Conservation (phyloP, 2,329 filamentous ascomycete species). For the Alternaria rosae region DNA sequence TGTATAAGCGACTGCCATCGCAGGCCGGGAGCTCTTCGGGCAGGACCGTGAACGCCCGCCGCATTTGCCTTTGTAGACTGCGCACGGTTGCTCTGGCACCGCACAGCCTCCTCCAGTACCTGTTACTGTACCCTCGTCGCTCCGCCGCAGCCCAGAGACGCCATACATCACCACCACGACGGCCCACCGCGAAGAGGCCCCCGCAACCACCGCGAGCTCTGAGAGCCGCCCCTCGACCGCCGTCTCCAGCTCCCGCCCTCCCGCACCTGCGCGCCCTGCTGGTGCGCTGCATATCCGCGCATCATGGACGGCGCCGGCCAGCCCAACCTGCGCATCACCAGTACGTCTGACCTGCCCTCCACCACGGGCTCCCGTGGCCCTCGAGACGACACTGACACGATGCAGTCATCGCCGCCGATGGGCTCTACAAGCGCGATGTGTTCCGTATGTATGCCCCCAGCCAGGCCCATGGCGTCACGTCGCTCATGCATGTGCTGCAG, state of each 20-base stretch:
- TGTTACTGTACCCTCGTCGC: conserved; percentile 21
- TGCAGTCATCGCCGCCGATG: conserved; percentile 96
- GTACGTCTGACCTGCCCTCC: conserved; percentile 62
- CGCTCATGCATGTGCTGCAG: conserved; percentile 59
- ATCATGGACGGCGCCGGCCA: conserved; percentile 59
- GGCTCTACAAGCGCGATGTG: conserved; percentile 98
- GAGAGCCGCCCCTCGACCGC: conserved; percentile 35
- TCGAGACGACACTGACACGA: conserved; percentile 32
- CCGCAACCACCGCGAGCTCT: conserved; percentile 35
- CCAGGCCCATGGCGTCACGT: conserved; percentile 3
- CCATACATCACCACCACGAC: conserved; percentile 10
- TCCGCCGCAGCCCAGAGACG: conserved; percentile 24
- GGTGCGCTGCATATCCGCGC: conserved; percentile 18
- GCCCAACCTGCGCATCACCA: conserved; percentile 91
- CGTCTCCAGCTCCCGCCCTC: neutral
- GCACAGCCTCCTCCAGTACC: conserved; percentile 43
- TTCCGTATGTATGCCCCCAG: conserved; percentile 74
- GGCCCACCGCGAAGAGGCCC: conserved; percentile 8
- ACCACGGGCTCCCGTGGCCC: conserved; percentile 6
- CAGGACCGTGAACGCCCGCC: conserved; percentile 26
- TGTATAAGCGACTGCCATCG: conserved; percentile 27
- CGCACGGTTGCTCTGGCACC: conserved; percentile 26
- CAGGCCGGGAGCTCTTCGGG: conserved; percentile 23
- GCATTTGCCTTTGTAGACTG: conserved; percentile 33
- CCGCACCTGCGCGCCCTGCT: neutral